Percentiles rank a stretch among this genome's conserved stretches.
Evolutionary conservation across 1,284 basidiomycete species (phyloP).

Genomic region (Puccinia triticina): DNA sequence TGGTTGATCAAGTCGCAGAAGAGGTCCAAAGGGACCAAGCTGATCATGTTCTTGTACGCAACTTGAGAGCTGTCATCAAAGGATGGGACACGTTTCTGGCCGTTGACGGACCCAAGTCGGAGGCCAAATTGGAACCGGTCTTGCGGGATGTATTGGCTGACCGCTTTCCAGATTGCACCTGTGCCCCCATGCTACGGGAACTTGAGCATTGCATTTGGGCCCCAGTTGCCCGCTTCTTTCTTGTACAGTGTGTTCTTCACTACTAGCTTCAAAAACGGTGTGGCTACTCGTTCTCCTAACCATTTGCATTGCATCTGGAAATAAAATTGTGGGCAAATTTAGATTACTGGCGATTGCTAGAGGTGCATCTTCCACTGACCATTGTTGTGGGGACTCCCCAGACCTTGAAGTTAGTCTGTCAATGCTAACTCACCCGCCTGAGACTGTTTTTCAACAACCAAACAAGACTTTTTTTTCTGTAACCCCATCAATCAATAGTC

Average conservation of each 20-base stretch:
- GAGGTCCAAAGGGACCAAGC: constrained; percentile 64
- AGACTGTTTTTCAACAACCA: too few relatives aligned
- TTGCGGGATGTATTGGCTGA: constrained; percentile 62
- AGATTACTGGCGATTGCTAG: background rate
- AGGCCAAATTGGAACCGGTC: constrained; percentile 62
- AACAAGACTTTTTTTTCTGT: too few relatives aligned
- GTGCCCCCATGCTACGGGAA: constrained; percentile 65
- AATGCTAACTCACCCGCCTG: too few relatives aligned
- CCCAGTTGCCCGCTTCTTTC: constrained; percentile 65
- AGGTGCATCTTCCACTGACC: background rate
- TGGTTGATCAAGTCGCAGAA: constrained; percentile 60
- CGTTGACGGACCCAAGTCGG: constrained; percentile 62
- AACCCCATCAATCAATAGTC: too few relatives aligned
- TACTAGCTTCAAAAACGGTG: constrained; percentile 64
- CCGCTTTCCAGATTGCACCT: constrained; percentile 66
- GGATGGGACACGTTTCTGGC: constrained; percentile 61
- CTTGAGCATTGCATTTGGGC: constrained; percentile 65
- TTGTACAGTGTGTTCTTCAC: constrained; percentile 65
- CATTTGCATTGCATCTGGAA: constrained; percentile 66
- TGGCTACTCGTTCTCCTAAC: constrained; percentile 66
- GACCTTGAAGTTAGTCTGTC: too few relatives aligned
- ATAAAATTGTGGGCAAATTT: background rate
- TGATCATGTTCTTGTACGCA: constrained; percentile 63
- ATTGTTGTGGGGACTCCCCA: too few relatives aligned
- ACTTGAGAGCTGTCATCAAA: constrained; percentile 62